Conservation (phyloP, 768 basidiomycete species). For the Cystofilobasidium macerans region DNA sequence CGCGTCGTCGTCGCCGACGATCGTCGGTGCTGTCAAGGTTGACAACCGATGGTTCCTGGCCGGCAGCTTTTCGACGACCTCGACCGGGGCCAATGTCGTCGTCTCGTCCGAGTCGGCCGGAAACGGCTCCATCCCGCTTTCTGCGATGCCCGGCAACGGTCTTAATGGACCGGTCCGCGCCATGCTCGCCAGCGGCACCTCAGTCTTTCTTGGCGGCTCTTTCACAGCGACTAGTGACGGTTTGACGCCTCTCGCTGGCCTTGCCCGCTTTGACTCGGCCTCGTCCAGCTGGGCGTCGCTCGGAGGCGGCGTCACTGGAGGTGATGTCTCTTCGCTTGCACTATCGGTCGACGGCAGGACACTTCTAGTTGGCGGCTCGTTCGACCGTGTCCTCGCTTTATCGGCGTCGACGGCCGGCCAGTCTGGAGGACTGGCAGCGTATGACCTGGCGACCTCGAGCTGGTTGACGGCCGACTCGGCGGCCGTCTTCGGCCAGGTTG, state of each 20-base stretch:
- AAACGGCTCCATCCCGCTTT: slow-evolving; percentile 34
- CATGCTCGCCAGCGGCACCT: slow-evolving; percentile 46
- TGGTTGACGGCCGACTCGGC: slow-evolving; percentile 25
- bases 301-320: slow-evolving; percentile 62
- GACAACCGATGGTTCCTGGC: slow-evolving; percentile 50
- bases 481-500: slow-evolving; percentile 6
- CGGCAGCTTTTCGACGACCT: slow-evolving; percentile 63
- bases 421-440: slow-evolving; percentile 61
- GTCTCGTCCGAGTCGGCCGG: slow-evolving; percentile 51
- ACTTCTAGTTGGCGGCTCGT: slow-evolving; percentile 63
- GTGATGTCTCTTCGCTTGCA: slow-evolving; percentile 51
- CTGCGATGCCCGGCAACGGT: slow-evolving; percentile 52
- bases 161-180: slow-evolving; percentile 68
- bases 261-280: slow-evolving; percentile 62
- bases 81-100: slow-evolving; percentile 55
- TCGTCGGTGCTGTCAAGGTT: slow-evolving; percentile 45
- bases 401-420: slow-evolving; percentile 30
- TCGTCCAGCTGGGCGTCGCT: slow-evolving; percentile 58
- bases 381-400: slow-evolving; percentile 44
- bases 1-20: slow-evolving; percentile 17
- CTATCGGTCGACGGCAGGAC: slow-evolving; percentile 29
- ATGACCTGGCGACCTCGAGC: slow-evolving; percentile 49
- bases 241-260: slow-evolving; percentile 47
- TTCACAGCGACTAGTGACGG: slow-evolving; percentile 56
- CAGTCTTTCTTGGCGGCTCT: slow-evolving; percentile 72